These are phyloP conservation scores for Areca catechu DNA, from an alignment of 176 grass and related monocot species.

Conservation along the genomic window DNA sequence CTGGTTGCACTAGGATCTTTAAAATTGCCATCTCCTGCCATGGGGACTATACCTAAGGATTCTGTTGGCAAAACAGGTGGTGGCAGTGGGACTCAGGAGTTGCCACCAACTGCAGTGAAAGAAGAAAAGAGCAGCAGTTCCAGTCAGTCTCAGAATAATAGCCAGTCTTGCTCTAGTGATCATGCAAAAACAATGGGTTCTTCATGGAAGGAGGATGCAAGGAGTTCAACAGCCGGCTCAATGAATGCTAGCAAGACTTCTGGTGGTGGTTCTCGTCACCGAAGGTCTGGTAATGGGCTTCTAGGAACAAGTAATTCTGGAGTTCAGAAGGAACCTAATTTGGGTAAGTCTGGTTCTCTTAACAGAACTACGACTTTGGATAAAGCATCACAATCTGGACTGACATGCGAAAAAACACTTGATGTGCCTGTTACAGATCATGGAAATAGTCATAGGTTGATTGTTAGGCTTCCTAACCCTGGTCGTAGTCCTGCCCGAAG, in stretches of 20 bases:
- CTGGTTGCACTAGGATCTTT: constrained; percentile 11
- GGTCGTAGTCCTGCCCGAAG: constrained; percentile 53
- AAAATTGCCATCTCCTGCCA: constrained; percentile 28
- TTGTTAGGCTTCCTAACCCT: constrained; percentile 66
- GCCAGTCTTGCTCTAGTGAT: constrained; percentile 83
- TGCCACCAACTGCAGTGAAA: constrained; percentile 25
- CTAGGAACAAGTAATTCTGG: constrained; percentile 26
- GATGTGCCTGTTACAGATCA: constrained; percentile 31
- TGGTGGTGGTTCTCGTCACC: constrained; percentile 48
- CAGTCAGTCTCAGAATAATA: constrained; percentile 79
- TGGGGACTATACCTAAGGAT: constrained; percentile 28
- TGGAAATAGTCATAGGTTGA: constrained; percentile 50
- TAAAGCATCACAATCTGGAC: constrained; percentile 45
- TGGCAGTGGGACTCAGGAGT: constrained; percentile 23
- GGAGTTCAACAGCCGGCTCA: constrained; percentile 75
- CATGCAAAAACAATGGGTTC: constrained; percentile 51
- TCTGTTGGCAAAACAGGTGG: constrained; percentile 25
- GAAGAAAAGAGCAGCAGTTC: constrained; percentile 95
- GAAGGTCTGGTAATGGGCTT: constrained; percentile 40
- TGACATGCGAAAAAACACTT: constrained; percentile 46
- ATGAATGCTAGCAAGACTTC: constrained; percentile 46
- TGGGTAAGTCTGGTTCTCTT: constrained; percentile 32
- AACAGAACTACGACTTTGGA: constrained; percentile 38
- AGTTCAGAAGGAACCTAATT: constrained; percentile 42
- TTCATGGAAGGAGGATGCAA: constrained; percentile 61